Conservation (phyloP, 768 basidiomycete genomes). For the Mycena filopes region DNA sequence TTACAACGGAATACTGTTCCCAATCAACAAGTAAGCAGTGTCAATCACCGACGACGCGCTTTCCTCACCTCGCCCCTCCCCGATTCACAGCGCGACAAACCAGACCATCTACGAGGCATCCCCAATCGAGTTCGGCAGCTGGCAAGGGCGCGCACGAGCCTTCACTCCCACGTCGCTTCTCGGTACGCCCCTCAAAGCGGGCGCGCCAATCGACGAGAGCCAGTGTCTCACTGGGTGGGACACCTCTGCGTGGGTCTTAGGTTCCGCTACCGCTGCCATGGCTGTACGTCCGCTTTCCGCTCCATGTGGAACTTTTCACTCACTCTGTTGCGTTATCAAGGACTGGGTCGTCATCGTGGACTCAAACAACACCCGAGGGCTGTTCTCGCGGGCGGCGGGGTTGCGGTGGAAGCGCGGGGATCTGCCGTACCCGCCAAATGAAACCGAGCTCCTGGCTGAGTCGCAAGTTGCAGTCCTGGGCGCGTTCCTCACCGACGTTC, state of each 20-base stretch:
- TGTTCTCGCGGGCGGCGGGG: slow-evolving; percentile 13
- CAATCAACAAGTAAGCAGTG: slow-evolving; percentile 11
- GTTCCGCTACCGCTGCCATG: background rate
- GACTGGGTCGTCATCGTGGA: slow-evolving; percentile 19
- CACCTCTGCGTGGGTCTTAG: slow-evolving; percentile 15
- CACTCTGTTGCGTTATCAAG: background rate
- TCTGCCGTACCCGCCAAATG: slow-evolving; percentile 14
- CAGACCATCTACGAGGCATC: slow-evolving; percentile 23
- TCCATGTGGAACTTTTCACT: background rate
- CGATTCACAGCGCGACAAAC: slow-evolving; percentile 19
- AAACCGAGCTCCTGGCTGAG: slow-evolving; percentile 8
- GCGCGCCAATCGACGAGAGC: slow-evolving; percentile 11
- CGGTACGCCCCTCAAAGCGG: slow-evolving; percentile 17
- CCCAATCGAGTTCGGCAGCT: slow-evolving; percentile 19
- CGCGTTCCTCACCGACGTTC: background rate
- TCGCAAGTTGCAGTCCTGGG: background rate
- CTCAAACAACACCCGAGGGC: slow-evolving; percentile 15
- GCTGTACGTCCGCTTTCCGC: slow-evolving; percentile 3
- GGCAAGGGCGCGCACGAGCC: slow-evolving; percentile 20
- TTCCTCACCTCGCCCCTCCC: background rate
- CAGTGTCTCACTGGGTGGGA: slow-evolving; percentile 20
- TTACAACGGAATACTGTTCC: slow-evolving; percentile 17
- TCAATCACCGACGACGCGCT: background rate
- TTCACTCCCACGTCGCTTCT: slow-evolving; percentile 19
- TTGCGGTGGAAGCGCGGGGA: slow-evolving; percentile 1